phyloP scores from a whole-genome alignment of 2,329 filamentous ascomycete species.

The Plectosphaerella cucumerina region DNA sequence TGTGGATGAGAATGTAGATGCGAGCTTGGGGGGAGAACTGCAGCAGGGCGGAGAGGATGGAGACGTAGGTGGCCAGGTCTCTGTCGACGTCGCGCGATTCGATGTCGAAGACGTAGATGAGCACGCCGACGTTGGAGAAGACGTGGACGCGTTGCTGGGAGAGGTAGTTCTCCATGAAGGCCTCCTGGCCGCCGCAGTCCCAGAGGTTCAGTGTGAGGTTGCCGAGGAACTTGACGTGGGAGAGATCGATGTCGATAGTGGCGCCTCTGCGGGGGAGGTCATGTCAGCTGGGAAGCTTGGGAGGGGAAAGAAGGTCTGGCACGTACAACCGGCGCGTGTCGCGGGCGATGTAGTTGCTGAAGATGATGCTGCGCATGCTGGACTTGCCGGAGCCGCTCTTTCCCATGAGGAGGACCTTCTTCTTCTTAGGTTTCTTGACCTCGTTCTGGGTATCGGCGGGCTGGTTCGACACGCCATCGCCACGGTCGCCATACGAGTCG shows the following conservation, averaged over 20 bases:
- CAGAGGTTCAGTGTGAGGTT: constrained; percentile 96
- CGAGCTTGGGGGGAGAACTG: constrained; percentile 79
- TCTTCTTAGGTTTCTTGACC: constrained; percentile 72
- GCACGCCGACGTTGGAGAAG: constrained; percentile 91
- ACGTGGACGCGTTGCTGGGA: constrained; percentile 93
- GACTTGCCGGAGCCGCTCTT: constrained; percentile 97
- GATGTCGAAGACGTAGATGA: constrained; percentile 99
- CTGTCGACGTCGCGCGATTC: constrained; percentile 92
- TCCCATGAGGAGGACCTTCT: constrained; percentile 86
- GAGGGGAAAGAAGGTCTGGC: neutral
- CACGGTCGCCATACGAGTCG: constrained; percentile 1
- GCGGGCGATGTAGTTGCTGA: constrained; percentile 97
- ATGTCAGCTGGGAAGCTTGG: neutral
- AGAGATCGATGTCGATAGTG: constrained; percentile 97
- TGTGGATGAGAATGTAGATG: constrained; percentile 95
- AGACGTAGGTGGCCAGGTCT: constrained; percentile 87
- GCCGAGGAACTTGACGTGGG: constrained; percentile 97
- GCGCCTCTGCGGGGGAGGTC: constrained; percentile 56
- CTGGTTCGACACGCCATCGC: neutral
- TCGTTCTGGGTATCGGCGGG: constrained; percentile 26
- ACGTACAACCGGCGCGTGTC: constrained; percentile 78
- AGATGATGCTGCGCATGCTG: constrained; percentile 97
- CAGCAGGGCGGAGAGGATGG: constrained; percentile 81
- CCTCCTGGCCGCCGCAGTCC: constrained; percentile 98
- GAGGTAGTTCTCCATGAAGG: constrained; percentile 98